These are phyloP conservation scores for Ophiostoma sp. DNA, from an alignment of 2,329 filamentous ascomycete species.

Conservation along the genomic window DNA sequence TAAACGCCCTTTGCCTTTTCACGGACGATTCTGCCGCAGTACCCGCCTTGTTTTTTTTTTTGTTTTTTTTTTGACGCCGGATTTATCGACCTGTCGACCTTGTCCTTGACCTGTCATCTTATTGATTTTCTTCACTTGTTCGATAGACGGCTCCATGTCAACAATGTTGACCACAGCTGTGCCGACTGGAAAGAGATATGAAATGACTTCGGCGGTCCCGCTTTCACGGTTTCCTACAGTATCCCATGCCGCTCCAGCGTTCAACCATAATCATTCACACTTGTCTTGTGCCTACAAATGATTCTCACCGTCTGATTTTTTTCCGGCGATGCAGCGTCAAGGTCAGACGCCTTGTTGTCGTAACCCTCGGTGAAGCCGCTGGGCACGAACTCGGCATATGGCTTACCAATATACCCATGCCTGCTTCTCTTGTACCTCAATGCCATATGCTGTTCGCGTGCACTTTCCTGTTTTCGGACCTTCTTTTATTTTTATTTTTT, in stretches of 20 bases:
- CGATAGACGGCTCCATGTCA: background rate
- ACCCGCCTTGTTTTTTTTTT: conserved; percentile 21
- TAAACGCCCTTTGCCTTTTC: conserved; percentile 6
- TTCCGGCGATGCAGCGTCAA: background rate
- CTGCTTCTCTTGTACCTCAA: background rate
- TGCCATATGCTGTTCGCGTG: background rate
- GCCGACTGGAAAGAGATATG: background rate
- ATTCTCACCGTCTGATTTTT: background rate
- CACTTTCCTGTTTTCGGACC: background rate
- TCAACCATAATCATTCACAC: background rate
- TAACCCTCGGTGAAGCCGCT: conserved; percentile 20
- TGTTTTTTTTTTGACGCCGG: background rate
- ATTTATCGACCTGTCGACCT: background rate
- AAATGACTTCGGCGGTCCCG: conserved; percentile 11
- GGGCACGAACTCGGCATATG: conserved; percentile 10
- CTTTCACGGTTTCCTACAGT: background rate
- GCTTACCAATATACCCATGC: background rate
- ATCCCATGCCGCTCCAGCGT: background rate
- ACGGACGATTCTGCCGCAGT: conserved; percentile 26
- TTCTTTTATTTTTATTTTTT: background rate
- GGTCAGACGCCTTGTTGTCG: background rate
- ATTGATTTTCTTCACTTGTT: background rate
- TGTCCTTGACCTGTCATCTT: background rate
- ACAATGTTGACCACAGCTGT: background rate
- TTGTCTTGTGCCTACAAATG: background rate